Conservation (phyloP, 2,329 filamentous ascomycete genomes). For the Clarireedia paspali region DNA sequence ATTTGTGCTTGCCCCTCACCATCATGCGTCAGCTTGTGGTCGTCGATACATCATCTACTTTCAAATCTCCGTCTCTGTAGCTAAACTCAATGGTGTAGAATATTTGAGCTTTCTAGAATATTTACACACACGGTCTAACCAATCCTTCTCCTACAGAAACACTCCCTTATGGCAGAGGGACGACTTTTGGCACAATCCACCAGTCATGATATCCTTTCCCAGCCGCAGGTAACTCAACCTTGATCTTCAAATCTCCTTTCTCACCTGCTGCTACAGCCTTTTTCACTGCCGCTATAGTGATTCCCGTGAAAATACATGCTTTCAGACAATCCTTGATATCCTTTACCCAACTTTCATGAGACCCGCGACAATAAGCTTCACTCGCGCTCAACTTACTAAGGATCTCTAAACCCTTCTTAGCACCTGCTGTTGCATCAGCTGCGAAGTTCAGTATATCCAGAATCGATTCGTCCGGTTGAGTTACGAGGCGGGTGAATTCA, state of each 20-base stretch:
- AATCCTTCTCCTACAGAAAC: neutral
- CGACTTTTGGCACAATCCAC: conserved; percentile 51
- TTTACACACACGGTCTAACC: no score
- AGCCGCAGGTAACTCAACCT: conserved; percentile 43
- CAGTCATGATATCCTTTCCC: conserved; percentile 53
- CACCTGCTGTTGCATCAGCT: conserved; percentile 27
- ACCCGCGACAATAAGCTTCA: conserved; percentile 48
- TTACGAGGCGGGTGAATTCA: conserved; percentile 39
- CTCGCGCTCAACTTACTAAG: conserved; percentile 43
- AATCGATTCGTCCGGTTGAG: conserved; percentile 33
- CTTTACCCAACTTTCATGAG: conserved; percentile 54
- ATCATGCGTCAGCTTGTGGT: no score
- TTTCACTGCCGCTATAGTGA: conserved; percentile 53
- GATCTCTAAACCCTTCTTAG: conserved; percentile 48
- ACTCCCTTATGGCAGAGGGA: conserved; percentile 1
- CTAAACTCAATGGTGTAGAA: no score
- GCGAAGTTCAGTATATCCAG: conserved; percentile 30
- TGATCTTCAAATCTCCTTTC: conserved; percentile 31
- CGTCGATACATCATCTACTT: no score
- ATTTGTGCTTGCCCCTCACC: no score
- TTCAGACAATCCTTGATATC: conserved; percentile 54
- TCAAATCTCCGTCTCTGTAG: no score
- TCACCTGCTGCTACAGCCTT: conserved; percentile 41
- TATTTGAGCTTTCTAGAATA: no score
- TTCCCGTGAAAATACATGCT: conserved; percentile 62